Base-by-base conservation (phyloP, 768 basidiomycete species). In the Auricularia auricula-judae region DNA sequence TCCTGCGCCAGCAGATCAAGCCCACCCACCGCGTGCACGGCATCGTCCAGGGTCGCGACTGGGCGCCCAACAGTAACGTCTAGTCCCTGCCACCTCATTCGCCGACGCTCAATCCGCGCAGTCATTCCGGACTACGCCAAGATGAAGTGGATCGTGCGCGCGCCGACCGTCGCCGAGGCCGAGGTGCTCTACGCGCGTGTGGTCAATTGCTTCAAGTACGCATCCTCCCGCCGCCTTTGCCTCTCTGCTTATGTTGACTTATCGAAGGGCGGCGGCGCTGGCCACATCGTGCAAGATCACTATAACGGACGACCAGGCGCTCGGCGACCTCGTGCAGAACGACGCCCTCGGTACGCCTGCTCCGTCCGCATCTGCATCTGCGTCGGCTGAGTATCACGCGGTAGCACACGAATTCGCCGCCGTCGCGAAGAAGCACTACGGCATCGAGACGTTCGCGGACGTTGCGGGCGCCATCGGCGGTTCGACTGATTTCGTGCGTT, bases 91-190 rank as follows among this genome's bases (percentile, higher is more conserved):
- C 47, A 18, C 47, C 5, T 12, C 47, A 5, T 12, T 18, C 16
- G 14, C 47, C 14, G 11, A 5, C 16, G 56, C 39, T 3, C 66
- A 65, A 3, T 39, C 43, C 16, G 21, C 16, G 11, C 64, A 93
- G 91, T 94, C 61, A 90, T 91, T 61, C 92, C 92, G 0, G 90
- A 92, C 71, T 86, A 91, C 70, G 79, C 89, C 1, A 86, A 85
- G 67, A 84, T 90, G 76, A 87, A 85, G 4, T 93, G 85, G 76
- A 85, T 84, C 67, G 83, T 91, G 3, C 87, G 91, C 23, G 88
- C 88, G 0, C 86, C 88, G 3, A 82, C 83, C 0, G 80, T 82
- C 36, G 80, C 80, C 8, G 88, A 89, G 67, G 80, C 86, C 58
- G 70, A 84, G 62, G 80, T 78, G 16, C 80, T 85, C 0, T 73